A percentile compares a stretch with the other conserved stretches of the same genome.
Evolutionary conservation across 768 basidiomycete genomes (phyloP).

Genomic region (Kwoniella dendrophila): DNA sequence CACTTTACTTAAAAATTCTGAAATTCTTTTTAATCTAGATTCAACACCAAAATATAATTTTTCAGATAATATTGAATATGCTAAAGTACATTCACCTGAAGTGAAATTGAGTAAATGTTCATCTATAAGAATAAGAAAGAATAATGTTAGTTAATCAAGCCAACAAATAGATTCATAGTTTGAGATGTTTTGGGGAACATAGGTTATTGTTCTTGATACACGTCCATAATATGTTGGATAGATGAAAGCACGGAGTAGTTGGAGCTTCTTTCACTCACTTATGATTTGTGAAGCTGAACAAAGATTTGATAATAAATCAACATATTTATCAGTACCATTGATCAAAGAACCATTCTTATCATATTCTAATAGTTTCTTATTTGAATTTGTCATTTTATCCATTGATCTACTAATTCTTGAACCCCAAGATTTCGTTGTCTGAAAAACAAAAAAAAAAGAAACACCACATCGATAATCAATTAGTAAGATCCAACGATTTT

Average conservation of each 20-base stretch:
- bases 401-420: conserved; percentile 30
- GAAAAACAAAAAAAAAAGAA: background rate
- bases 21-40: conserved; percentile 22
- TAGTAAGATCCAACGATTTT: background rate
- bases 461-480: background rate
- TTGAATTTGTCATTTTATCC: conserved; percentile 44
- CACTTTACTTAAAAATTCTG: conserved; percentile 42
- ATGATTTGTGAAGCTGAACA: conserved; percentile 39
- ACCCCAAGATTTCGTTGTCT: conserved; percentile 30
- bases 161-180: background rate
- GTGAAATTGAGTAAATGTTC: conserved; percentile 40
- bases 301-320: conserved; percentile 39
- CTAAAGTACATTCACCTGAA: conserved; percentile 30
- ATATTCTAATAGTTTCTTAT: background rate
- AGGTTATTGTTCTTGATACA: too few species aligned
- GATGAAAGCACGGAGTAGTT: background rate
- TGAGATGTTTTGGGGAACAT: background rate
- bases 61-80: conserved; percentile 33
- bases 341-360: conserved; percentile 34
- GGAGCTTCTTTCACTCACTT: conserved; percentile 21
- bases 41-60: conserved; percentile 29
- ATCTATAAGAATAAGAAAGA: conserved; percentile 23
- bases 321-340: conserved; percentile 38
- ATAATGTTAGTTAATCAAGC: background rate
- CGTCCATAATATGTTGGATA: background rate